phyloP scores from a whole-genome alignment of 441 rosid species.

The Eutrema salsugineum region DNA sequence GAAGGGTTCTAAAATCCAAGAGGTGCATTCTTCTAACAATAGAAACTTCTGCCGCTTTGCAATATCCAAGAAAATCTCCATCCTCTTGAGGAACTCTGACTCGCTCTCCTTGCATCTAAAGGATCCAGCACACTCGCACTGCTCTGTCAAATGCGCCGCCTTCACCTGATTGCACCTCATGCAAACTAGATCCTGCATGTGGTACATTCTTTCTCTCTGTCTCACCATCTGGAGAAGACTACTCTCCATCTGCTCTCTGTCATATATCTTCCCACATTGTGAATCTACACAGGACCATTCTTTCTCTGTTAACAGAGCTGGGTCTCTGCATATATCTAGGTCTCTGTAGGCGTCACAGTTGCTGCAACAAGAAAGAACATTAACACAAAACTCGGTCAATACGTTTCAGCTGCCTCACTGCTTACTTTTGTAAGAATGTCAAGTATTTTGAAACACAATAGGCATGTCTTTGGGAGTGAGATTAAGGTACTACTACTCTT shows the following conservation, averaged over 20 bases:
- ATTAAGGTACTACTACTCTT: neutral
- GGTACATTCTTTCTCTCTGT: conserved; percentile 79
- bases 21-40: conserved; percentile 61
- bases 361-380: conserved; percentile 42
- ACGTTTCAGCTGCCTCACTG: neutral
- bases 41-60: conserved; percentile 65
- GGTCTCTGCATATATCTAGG: conserved; percentile 81
- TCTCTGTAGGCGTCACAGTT: conserved; percentile 95
- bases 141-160: conserved; percentile 83
- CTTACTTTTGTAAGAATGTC: neutral
- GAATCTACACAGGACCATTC: conserved; percentile 90
- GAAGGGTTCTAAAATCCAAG: conserved; percentile 59
- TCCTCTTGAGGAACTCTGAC: conserved; percentile 59
- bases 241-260: conserved; percentile 79
- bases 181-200: conserved; percentile 88
- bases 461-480: conserved; percentile 3
- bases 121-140: conserved; percentile 81
- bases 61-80: conserved; percentile 75
- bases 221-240: conserved; percentile 82
- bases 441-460: neutral
- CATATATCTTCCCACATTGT: conserved; percentile 88
- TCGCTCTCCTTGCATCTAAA: conserved; percentile 71
- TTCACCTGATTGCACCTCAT: conserved; percentile 86
- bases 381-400: neutral
- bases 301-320: conserved; percentile 51